A percentile compares a stretch with the other conserved stretches of the same genome.
Conservation (phyloP, 2,329 filamentous ascomycete species). For the Xylaria polymorpha region DNA sequence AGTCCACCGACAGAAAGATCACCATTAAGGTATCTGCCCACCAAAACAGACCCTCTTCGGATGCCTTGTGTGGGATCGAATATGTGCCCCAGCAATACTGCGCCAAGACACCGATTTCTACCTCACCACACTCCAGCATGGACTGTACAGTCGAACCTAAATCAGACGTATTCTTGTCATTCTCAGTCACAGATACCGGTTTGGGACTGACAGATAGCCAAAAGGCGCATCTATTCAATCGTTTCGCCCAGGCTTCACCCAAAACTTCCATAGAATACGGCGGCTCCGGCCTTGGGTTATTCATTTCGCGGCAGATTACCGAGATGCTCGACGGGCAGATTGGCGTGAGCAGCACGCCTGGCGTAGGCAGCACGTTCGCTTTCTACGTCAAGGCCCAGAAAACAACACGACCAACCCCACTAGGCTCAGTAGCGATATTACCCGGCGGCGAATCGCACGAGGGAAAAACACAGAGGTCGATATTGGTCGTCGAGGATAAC, state of each 20-base stretch:
- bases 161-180: background rate
- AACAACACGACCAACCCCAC: background rate
- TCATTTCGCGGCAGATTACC: slow-evolving; percentile 2
- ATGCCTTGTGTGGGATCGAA: background rate
- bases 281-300: background rate
- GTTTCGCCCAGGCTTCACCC: background rate
- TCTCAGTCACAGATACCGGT: background rate
- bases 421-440: background rate
- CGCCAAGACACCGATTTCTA: background rate
- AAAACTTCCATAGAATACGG: background rate
- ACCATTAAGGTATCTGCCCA: slow-evolving; percentile 5
- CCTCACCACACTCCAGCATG: background rate
- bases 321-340: slow-evolving; percentile 3
- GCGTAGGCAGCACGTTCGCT: slow-evolving; percentile 1
- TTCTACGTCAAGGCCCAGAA: slow-evolving; percentile 3
- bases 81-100: background rate
- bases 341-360: background rate
- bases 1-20: background rate
- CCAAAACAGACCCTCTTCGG: background rate
- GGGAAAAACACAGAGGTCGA: background rate
- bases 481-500: slow-evolving; percentile 1
- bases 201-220: background rate
- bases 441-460: background rate
- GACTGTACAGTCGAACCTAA: background rate
- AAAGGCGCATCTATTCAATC: slow-evolving; percentile 4